phyloP scores from a whole-genome alignment of 2,329 filamentous ascomycete species.

The Aspergillus fischeri region DNA sequence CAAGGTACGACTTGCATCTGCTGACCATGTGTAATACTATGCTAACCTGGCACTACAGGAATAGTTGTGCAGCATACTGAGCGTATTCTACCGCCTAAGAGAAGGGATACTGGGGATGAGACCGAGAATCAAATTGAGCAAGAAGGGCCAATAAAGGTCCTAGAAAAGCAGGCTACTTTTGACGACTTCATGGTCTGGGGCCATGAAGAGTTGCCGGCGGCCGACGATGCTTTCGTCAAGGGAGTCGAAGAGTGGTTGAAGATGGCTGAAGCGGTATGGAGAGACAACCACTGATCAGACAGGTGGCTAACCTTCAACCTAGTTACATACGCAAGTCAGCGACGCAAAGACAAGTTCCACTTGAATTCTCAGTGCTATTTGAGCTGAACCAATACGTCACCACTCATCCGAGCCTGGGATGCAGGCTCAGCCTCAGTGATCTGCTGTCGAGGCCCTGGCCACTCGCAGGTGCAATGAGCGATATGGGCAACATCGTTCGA shows the following conservation, averaged over 20 bases:
- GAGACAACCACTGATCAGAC: not conserved
- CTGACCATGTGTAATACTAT: not conserved
- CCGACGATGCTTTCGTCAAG: conserved; percentile 67
- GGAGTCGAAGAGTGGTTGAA: conserved; percentile 76
- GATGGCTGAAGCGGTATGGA: conserved; percentile 63
- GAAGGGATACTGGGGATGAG: conserved; percentile 37
- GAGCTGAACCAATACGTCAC: not conserved
- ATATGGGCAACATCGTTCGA: not conserved
- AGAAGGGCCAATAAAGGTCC: conserved; percentile 50
- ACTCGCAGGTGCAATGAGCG: not conserved
- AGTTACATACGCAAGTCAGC: conserved; percentile 25
- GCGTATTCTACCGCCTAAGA: conserved; percentile 21
- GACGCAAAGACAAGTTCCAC: conserved; percentile 10
- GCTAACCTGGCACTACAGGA: conserved; percentile 38
- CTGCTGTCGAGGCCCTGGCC: not conserved
- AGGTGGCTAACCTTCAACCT: conserved; percentile 6
- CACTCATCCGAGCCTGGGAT: not conserved
- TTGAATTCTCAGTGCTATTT: conserved; percentile 5
- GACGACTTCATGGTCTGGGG: conserved; percentile 78
- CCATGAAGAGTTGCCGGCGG: conserved; percentile 65
- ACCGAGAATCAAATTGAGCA: conserved; percentile 44
- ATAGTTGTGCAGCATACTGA: conserved; percentile 54
- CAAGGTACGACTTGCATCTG: conserved; percentile 40
- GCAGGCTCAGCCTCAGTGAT: not conserved
- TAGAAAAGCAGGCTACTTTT: conserved; percentile 66